Evolutionary conservation across 1,284 basidiomycete species (phyloP).

Genomic region (Coniophora puteana): DNA sequence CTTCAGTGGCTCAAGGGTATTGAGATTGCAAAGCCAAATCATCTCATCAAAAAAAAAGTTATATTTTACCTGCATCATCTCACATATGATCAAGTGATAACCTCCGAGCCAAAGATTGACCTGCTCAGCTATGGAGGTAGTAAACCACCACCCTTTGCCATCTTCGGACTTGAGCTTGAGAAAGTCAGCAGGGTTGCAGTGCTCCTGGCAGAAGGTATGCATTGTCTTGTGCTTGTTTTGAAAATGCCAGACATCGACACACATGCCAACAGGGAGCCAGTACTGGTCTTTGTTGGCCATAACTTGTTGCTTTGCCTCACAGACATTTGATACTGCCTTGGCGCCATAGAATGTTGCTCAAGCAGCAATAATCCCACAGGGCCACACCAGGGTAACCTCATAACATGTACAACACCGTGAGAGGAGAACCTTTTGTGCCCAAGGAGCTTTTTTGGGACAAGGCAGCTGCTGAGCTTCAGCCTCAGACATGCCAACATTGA

Average conservation of each 20-base stretch:
- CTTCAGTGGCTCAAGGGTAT: no score
- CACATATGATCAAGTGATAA: conserved; percentile 16
- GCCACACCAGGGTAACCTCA: conserved; percentile 16
- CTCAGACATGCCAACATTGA: conserved; percentile 6
- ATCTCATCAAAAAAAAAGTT: conserved; percentile 34
- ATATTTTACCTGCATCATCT: conserved; percentile 17
- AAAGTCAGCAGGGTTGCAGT: conserved; percentile 32
- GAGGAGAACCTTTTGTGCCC: no score
- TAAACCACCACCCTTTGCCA: conserved; percentile 23
- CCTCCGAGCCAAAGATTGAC: conserved; percentile 18
- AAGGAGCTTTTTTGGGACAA: no score
- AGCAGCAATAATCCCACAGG: conserved; percentile 17
- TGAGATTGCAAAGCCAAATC: no score
- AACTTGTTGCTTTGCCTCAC: conserved; percentile 19
- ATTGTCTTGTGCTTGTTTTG: conserved; percentile 30
- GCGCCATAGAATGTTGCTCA: conserved; percentile 23
- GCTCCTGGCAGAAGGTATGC: conserved; percentile 27
- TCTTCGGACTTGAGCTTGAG: conserved; percentile 26
- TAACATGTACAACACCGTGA: conserved; percentile 20
- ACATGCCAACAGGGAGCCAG: conserved; percentile 23
- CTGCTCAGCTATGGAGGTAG: conserved; percentile 21
- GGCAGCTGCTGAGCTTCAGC: neutral
- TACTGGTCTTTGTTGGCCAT: conserved; percentile 14
- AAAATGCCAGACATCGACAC: conserved; percentile 40
- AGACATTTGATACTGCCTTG: conserved; percentile 22